Base-by-base conservation (phyloP, 495 filamentous ascomycete genomes). In the Daldinia childiae region DNA sequence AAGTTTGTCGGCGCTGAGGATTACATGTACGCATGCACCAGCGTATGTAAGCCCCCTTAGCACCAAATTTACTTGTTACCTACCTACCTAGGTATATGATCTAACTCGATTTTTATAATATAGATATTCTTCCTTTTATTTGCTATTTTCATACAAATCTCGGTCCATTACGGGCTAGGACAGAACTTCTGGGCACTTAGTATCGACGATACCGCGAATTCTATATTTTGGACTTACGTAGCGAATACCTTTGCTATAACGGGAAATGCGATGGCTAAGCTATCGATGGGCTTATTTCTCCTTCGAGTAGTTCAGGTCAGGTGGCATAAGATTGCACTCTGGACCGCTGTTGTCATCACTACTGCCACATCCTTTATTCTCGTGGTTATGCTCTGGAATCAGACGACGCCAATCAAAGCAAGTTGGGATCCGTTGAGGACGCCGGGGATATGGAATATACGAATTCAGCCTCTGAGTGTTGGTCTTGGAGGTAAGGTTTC, bases 231-330 rank as follows among this genome's bases (percentile, higher is more conserved):
- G 80, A 77, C 74, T 3, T 80, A 80, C 36, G 72, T 82, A 8
- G 79, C 78, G 52, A 81, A 81, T 57, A 78, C 74, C 14, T 81
- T 82, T 57, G 79, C 78, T 55, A 77, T 82, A 54, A 75, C 68
- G 1, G 80, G 80, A 15, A 81, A 80, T 26, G 77, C 80, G 29
- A 74, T 81, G 69, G 79, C 80, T 61, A 82, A 82, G 59, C 56
- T 81, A 29, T 81, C 79, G 4, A 80, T 82, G 78, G 80, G 80
- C 1, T 75, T 81, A 24, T 82, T 82, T 32, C 67, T 82, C 12
- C 68, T 82, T n/a, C 77, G 80, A 0, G 79, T 82, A 2, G 79
- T 81, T 1, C 78, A 77, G 62, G 55, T 74, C 34, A 60, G 70
- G n/a, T 74, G 76, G 39, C 79, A 81, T 27, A 81, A 78, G 66